Percentiles rank a stretch among this genome's conserved stretches.
Evolutionary conservation across 305 asterid species (phyloP).

Genomic region (Solanum aculeatissimum): DNA sequence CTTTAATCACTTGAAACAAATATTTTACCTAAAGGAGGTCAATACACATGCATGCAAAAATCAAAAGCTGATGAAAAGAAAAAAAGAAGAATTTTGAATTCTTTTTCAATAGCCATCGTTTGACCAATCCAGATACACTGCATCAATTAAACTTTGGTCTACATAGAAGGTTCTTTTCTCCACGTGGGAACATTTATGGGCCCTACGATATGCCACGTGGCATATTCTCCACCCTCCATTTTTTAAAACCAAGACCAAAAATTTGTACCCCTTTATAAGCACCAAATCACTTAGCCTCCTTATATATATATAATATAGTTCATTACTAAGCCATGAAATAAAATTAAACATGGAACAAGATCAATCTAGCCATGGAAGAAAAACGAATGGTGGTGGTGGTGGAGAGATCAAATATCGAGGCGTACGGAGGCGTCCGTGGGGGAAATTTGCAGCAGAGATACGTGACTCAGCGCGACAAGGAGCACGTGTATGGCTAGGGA

Average conservation of each 20-base stretch:
- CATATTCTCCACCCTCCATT: not conserved
- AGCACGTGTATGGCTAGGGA: slow-evolving; percentile 63
- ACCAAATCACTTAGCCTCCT: slow-evolving; percentile 16
- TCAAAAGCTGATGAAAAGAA: not conserved
- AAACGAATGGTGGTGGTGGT: not conserved
- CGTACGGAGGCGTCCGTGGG: slow-evolving; percentile 57
- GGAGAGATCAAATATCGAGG: slow-evolving; percentile 48
- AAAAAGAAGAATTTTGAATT: not conserved
- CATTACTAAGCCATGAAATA: not conserved
- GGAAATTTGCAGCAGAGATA: slow-evolving; percentile 64
- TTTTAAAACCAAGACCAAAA: not conserved
- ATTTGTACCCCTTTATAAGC: not conserved
- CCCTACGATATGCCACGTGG: slow-evolving; percentile 24
- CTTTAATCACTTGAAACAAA: too few relatives aligned
- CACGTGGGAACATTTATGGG: slow-evolving; percentile 6
- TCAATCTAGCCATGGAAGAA: not conserved
- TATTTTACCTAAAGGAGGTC: not conserved
- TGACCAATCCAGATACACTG: slow-evolving; percentile 43
- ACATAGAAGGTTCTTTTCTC: slow-evolving; percentile 17
- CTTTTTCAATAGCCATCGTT: slow-evolving; percentile 33
- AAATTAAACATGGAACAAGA: slow-evolving; percentile 10
- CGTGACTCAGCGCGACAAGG: slow-evolving; percentile 46
- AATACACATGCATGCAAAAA: not conserved
- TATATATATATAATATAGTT: not conserved
- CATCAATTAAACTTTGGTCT: slow-evolving; percentile 7